phyloP scores from a whole-genome alignment of 352 stramenopile species.

The Pythium aristosporum region DNA sequence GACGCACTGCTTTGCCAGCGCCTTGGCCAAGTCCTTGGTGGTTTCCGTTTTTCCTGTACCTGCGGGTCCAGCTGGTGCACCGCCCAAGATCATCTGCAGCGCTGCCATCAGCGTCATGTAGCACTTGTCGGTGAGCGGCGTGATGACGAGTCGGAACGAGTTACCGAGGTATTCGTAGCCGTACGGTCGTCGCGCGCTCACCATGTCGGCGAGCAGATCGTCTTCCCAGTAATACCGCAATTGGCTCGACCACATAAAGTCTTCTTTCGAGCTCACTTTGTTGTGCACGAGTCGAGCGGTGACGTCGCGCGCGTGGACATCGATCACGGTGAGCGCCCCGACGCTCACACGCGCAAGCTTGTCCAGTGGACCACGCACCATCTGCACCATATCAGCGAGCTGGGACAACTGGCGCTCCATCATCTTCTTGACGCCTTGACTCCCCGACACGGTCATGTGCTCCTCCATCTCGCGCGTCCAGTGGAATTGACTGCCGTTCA shows the following conservation, averaged over 20 bases:
- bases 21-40: constrained; percentile 94
- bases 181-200: constrained; percentile 90
- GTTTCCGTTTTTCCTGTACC: constrained; percentile 96
- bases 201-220: constrained; percentile 88
- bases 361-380: constrained; percentile 90
- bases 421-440: constrained; percentile 78
- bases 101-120: constrained; percentile 96
- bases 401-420: constrained; percentile 84
- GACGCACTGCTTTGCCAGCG: constrained; percentile 94
- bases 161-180: constrained; percentile 97
- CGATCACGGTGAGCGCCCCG: constrained; percentile 92
- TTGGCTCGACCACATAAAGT: constrained; percentile 88
- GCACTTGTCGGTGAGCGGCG: constrained; percentile 95
- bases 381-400: constrained; percentile 92
- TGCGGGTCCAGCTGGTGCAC: constrained; percentile 90
- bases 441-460: constrained; percentile 71
- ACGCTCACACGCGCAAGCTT: constrained; percentile 86
- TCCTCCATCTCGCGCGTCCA: constrained; percentile 93
- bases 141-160: constrained; percentile 95
- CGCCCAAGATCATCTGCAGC: constrained; percentile 94
- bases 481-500: constrained; percentile 93
- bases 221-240: constrained; percentile 94
- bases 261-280: constrained; percentile 84
- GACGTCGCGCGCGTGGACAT: constrained; percentile 95
- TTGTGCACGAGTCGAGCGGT: constrained; percentile 91